Evolutionary conservation across 306 rosid genomes (phyloP).

Genomic region (Gillenia trifoliata): DNA sequence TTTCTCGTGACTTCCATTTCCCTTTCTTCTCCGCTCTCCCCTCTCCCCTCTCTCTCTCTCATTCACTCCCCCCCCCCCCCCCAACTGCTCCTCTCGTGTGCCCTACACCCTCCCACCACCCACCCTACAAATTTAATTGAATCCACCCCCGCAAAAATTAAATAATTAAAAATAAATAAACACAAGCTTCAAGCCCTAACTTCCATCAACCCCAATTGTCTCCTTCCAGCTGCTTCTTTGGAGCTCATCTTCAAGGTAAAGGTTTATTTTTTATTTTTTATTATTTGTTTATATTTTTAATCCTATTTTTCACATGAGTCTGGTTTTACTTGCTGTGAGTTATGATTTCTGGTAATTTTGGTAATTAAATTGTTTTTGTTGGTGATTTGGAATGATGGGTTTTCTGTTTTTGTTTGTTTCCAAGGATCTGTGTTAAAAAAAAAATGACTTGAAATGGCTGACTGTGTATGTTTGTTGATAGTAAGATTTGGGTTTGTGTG

Average conservation of each 20-base stretch:
- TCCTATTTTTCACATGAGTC: not conserved
- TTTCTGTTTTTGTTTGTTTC: not conserved
- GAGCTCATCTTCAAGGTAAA: not conserved
- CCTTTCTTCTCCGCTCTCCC: conserved; percentile 2
- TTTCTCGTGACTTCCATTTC: conserved; percentile 10
- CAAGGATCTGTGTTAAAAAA: not conserved
- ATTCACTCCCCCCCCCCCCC: not conserved
- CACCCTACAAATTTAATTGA: not conserved
- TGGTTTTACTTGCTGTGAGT: not conserved
- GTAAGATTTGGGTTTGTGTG: not conserved
- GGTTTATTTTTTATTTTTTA: not conserved
- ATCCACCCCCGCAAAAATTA: not conserved
- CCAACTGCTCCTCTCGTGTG: not conserved
- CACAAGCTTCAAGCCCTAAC: not conserved
- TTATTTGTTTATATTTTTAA: not conserved
- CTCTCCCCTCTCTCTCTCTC: conserved; percentile 1
- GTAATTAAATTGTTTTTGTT: not conserved
- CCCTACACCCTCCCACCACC: conserved; percentile 6
- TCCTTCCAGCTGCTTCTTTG: not conserved
- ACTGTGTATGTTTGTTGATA: not conserved
- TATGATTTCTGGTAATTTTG: not conserved
- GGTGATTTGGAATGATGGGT: not conserved
- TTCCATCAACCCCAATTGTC: not conserved
- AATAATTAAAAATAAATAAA: not conserved
- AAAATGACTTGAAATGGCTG: not conserved